Base-by-base conservation (phyloP, 1,284 basidiomycete species). In the Microbotryomycetes sp. region DNA sequence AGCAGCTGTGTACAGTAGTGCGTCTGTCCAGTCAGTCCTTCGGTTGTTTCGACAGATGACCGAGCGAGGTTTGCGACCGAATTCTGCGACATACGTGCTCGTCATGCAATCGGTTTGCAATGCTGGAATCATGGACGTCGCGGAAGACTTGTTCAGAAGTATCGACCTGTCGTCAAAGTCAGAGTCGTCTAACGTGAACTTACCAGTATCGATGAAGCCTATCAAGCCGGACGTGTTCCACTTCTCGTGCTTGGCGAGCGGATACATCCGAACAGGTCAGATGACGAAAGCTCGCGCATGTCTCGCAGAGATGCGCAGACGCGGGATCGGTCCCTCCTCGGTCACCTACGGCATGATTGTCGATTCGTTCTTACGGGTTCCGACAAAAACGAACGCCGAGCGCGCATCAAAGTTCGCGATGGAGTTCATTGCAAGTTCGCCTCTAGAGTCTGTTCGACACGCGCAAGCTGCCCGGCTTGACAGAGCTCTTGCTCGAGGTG, bases 21-120 rank as follows among this genome's bases (percentile, higher is more conserved):
- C 88, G 3, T 89, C 93, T 0, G 86, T 88, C 70, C 76, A 78
- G 41, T 75, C 84, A 30, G 85, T 93, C 27, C 78, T 84, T 30
- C 74, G 77, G 5, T 74, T 90, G 28, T 91, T 93, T 74, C 76
- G 79, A 52, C 78, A 78, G 57, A 79, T 91, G 56, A 77, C 82
- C 65, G 63, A 74, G 24, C 71, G 76, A 18, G 79, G 80, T 26
- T 69, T 84, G 11, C 75, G 77, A 28, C 89, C 90, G 0, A 82
- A 86, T 66, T 75, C 72, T 15, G 80, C 80, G 61, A 86, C 88
- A 0, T 97, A 87, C 75, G 81, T 88, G 0, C 78, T 90, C 50
- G 78, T 91, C 50, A 83, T 96, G 52, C 87, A 90, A 73, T 87
- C 88, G 1, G 88, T 92, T 2, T 88, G 86, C 71, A 89, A 94